Base-by-base conservation (phyloP, 495 filamentous ascomycete genomes). In the Echria macrotheca region DNA sequence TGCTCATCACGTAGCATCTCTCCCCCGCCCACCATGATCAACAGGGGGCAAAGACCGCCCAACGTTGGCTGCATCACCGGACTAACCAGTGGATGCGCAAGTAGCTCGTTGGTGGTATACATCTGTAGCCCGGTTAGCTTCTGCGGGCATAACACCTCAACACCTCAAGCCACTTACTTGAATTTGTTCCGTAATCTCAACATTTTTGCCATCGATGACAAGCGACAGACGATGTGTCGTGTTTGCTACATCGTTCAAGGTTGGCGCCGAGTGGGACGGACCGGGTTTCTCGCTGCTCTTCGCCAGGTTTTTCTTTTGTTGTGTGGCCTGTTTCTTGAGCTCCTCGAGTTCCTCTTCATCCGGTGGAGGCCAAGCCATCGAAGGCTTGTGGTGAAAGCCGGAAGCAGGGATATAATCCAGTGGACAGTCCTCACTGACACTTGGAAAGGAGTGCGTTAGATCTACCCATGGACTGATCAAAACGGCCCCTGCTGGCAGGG, bases 401-500 rank as follows among this genome's bases (percentile, higher is more conserved):
- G 84, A 81, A 0, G 82, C 65, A 12, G 91, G 91, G 19, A 97
- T 89, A 56, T 95, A 97, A 58, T 97, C 91, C 12, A 81, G 64
- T 0, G 80, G 80, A 50, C 78, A 83, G 33, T 89, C 83, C 12
- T 70, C 75, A 11, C 82, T 80, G 29, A 96, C 80, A 54, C 90
- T 95, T 0, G 91, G 91, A 56, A 96, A 96, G 0, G 88, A 94
- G 63, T 96, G 91, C 8, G 87, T 95, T 25, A 96, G 67, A 63
- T 97, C 91, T 2, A 86, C 88, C 91, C 91, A 97, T 0, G 91
- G 91, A 22, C 86, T 91, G 36, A 97, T 86, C 49, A 97, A 68
- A 32, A 97, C 84, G 12, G 85, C 91, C 3, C 91, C 91, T 7
- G 91, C 91, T 0, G 91, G 91, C 31, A 95, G 56, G 10, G 91